Conservation (phyloP, 495 filamentous ascomycete genomes). For the Geoglossum glabrum region DNA sequence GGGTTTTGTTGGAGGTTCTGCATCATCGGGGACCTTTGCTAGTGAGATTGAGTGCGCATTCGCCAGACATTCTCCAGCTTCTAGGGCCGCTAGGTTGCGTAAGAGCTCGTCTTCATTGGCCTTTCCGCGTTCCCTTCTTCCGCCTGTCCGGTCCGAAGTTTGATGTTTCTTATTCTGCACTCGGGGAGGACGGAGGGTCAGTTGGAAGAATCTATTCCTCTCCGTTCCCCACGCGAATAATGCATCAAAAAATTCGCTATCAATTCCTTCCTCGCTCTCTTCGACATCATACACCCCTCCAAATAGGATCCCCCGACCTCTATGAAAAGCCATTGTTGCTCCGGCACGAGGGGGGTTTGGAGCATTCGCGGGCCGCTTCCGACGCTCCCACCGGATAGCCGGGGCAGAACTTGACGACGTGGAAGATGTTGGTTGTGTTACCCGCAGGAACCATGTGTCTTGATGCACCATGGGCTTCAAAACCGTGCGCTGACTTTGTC, state of each 20-base stretch:
- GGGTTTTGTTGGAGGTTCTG: slow-evolving; percentile 28
- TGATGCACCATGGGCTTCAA: slow-evolving; percentile 75
- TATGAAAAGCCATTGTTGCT: slow-evolving; percentile 78
- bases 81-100: slow-evolving; percentile 59
- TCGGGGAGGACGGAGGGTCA: slow-evolving; percentile 53
- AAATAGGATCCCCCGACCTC: slow-evolving; percentile 79
- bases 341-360: slow-evolving; percentile 72
- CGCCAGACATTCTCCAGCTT: slow-evolving; percentile 41
- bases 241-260: slow-evolving; percentile 86
- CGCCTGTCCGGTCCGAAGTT: slow-evolving; percentile 29
- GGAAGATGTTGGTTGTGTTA: slow-evolving; percentile 49
- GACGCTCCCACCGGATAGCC: slow-evolving; percentile 67
- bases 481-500: slow-evolving; percentile 38
- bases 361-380: slow-evolving; percentile 79
- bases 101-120: slow-evolving; percentile 82
- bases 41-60: slow-evolving; percentile 16
- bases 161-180: slow-evolving; percentile 34
- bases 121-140: slow-evolving; percentile 48
- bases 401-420: slow-evolving; percentile 38
- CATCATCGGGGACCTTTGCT: slow-evolving; percentile 20
- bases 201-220: slow-evolving; percentile 76
- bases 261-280: slow-evolving; percentile 82
- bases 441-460: slow-evolving; percentile 81
- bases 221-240: slow-evolving; percentile 86
- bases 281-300: slow-evolving; percentile 91